Base-by-base conservation (phyloP, 306 rosid genomes). In the Trifolium pratense region DNA sequence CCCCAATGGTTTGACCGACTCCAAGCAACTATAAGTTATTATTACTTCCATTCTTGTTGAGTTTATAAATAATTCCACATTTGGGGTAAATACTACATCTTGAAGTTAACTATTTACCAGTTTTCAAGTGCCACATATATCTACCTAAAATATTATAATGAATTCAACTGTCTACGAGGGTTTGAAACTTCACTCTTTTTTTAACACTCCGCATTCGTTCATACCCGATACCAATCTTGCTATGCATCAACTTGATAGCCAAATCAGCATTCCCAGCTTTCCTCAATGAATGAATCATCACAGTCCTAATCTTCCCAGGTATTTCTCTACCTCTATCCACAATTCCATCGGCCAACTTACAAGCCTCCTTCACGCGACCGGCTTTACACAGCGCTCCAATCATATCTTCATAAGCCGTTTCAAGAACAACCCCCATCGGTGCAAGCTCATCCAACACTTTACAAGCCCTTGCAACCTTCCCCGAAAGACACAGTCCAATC, bases 211-310 rank as follows among this genome's bases (percentile, higher is more conserved):
- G 86, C 81, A 78, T 68, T 77, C 97, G 80, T 63, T 88, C 93
- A 83, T 94, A 94, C 52, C 99, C 99, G 70, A 94, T 86, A 58
- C 99, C 97, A 12, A 91, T 88, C 89, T 84, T 94, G 79, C 97
- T 87, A 62, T 90, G 96, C 96, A 86, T 91, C 87, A 94, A 81
- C 78, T 88, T 91, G 32, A 90, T 87, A 5, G 96, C 97, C 62
- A 91, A 82, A 73, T 87, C 96, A 25, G 90, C 85, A 80, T 84
- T 87, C 66, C 96, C 92, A 36, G 97, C 86, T 77, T 89, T 91
- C 86, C 96, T 90, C 84, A 88, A 82, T 73, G 92, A 93, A 84
- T 90, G 89, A 75, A 91, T 91, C 51, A 91, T 70, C 68, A 84
- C 42, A 18, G 96, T 94, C 13, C 93, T 86, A 63, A 94, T 65